Percentiles rank a stretch among this genome's conserved stretches.
phyloP scores from a whole-genome alignment of 495 filamentous ascomycete species.

The Pyrenula massariospora region DNA sequence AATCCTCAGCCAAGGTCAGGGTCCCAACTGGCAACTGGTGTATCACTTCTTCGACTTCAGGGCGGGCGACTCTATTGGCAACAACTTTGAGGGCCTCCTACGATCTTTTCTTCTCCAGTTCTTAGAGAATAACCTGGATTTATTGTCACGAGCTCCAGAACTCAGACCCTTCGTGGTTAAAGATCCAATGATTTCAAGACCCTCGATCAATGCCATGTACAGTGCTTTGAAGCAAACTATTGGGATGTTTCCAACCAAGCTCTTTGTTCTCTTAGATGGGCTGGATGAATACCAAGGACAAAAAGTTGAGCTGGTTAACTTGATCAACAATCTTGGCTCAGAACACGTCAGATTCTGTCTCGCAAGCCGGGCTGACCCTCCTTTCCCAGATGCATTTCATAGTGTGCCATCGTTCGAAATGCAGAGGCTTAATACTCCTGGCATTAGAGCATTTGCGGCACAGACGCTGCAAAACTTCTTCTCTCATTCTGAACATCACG shows the following conservation, averaged over 20 bases:
- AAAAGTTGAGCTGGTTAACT: slow-evolving; percentile 40
- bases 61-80: neutral
- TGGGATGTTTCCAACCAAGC: neutral
- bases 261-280: slow-evolving; percentile 41
- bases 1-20: neutral
- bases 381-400: neutral
- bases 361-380: neutral
- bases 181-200: neutral
- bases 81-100: slow-evolving; percentile 3
- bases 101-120: slow-evolving; percentile 2
- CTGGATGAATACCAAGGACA: slow-evolving; percentile 48
- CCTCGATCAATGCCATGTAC: neutral
- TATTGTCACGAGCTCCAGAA: too few relatives aligned
- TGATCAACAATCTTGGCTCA: neutral
- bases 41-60: slow-evolving; percentile 3
- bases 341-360: slow-evolving; percentile 1
- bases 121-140: neutral
- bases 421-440: slow-evolving; percentile 1
- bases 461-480: neutral
- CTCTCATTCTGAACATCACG: neutral
- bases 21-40: neutral
- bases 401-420: slow-evolving; percentile 1
- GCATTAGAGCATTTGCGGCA: neutral
- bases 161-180: too few relatives aligned
- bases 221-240: neutral